Conservation (phyloP, 2,329 filamentous ascomycete genomes). For the Pseudomassariella vexata region DNA sequence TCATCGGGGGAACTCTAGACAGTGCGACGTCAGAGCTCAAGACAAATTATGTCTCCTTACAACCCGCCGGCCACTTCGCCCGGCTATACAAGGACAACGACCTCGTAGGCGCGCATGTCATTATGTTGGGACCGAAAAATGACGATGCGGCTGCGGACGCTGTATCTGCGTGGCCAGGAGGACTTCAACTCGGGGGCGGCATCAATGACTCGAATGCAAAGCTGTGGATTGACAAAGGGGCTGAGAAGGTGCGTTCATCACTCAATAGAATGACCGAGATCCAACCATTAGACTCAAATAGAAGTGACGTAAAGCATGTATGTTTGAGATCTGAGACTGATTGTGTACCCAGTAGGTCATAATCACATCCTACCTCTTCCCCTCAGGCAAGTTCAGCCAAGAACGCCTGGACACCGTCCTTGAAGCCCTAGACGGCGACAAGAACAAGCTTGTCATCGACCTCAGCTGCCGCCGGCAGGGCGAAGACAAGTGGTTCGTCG, state of each 20-base stretch:
- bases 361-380: constrained; percentile 93
- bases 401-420: constrained; percentile 70
- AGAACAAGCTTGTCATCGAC: constrained; percentile 82
- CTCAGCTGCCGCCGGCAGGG: constrained; percentile 79
- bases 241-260: constrained; percentile 76
- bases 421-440: constrained; percentile 65
- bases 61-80: constrained; percentile 77
- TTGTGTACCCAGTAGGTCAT: constrained; percentile 90
- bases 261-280: no score
- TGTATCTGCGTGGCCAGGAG: constrained; percentile 69
- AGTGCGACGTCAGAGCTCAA: constrained; percentile 60
- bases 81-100: constrained; percentile 70
- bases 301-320: no score
- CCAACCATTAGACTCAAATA: no score
- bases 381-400: constrained; percentile 74
- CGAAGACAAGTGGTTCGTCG: constrained; percentile 80
- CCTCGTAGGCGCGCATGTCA: constrained; percentile 81
- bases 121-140: constrained; percentile 92
- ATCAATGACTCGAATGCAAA: constrained; percentile 80
- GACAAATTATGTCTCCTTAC: constrained; percentile 87
- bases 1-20: constrained; percentile 89
- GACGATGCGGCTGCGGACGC: constrained; percentile 73
- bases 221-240: constrained; percentile 81
- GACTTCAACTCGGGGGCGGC: constrained; percentile 88
- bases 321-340: no score